Conservation (phyloP, 768 basidiomycete genomes). For the Boletus rubescentipes region DNA sequence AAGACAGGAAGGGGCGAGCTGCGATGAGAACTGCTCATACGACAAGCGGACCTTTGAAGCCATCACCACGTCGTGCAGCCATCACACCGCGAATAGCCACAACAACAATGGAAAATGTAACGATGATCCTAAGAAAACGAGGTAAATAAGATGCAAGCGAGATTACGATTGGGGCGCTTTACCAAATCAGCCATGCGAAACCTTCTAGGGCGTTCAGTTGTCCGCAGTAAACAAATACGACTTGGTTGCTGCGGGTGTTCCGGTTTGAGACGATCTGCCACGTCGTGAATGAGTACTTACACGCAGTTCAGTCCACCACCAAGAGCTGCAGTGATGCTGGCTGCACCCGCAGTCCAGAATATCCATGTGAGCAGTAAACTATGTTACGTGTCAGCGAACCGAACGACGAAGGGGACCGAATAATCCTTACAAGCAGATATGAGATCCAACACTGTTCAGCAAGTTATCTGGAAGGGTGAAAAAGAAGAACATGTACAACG, state of each 20-base stretch:
- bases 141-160: not conserved
- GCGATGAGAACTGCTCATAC: slow-evolving; percentile 17
- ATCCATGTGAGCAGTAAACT: slow-evolving; percentile 74
- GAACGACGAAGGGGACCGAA: not conserved
- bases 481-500: slow-evolving; percentile 56
- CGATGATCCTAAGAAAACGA: slow-evolving; percentile 49
- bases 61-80: slow-evolving; percentile 64
- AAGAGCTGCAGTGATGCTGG: slow-evolving; percentile 62
- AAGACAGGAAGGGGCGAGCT: slow-evolving; percentile 1
- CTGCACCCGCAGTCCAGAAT: slow-evolving; percentile 74
- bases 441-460: slow-evolving; percentile 60
- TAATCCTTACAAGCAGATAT: slow-evolving; percentile 57
- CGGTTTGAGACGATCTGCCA: not conserved
- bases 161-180: not conserved
- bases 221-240: slow-evolving; percentile 59
- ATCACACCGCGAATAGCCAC: slow-evolving; percentile 60
- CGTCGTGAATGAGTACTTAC: slow-evolving; percentile 34
- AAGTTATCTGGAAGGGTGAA: slow-evolving; percentile 45
- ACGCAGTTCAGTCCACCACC: slow-evolving; percentile 72
- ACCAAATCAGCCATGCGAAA: slow-evolving; percentile 79
- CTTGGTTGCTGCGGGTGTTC: slow-evolving; percentile 35
- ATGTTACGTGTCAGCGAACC: slow-evolving; percentile 6
- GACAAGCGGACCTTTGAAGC: slow-evolving; percentile 57
- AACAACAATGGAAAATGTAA: slow-evolving; percentile 58
- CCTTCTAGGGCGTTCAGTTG: slow-evolving; percentile 75